Conservation (phyloP, 2,329 filamentous ascomycete genomes). For the Aspergillus sp. region DNA sequence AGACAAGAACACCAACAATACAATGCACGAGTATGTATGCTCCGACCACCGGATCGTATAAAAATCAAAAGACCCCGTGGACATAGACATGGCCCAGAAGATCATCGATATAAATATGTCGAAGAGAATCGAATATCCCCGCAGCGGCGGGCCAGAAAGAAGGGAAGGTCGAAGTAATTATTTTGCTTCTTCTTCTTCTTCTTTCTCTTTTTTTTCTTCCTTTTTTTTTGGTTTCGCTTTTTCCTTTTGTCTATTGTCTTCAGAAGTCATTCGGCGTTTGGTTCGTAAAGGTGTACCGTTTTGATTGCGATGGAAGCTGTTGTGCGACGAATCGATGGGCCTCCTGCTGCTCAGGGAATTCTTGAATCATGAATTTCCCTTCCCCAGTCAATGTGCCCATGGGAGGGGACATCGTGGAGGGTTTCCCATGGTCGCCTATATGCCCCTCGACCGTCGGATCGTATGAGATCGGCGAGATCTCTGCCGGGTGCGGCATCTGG, state of each 20-base stretch:
- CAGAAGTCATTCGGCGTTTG: conserved; percentile 33
- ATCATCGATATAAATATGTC: background rate
- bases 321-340: conserved; percentile 37
- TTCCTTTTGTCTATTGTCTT: background rate
- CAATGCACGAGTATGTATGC: conserved; percentile 4
- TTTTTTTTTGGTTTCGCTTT: conserved; percentile 4
- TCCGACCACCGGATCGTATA: conserved; percentile 5
- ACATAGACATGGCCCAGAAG: no score
- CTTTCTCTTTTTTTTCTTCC: conserved; percentile 7
- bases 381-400: conserved; percentile 30
- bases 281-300: conserved; percentile 36
- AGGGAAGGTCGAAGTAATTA: background rate
- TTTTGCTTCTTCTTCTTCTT: conserved; percentile 4
- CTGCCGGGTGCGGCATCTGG: conserved; percentile 24
- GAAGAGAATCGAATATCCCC: background rate
- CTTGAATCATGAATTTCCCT: conserved; percentile 37
- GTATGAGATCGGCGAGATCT: conserved; percentile 33
- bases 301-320: conserved; percentile 33
- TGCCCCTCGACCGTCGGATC: conserved; percentile 26
- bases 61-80: background rate
- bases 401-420: conserved; percentile 20
- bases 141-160: background rate
- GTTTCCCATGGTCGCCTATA: conserved; percentile 23
- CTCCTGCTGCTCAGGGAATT: conserved; percentile 38
- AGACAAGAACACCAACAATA: conserved; percentile 9